phyloP scores from a whole-genome alignment of 1,284 basidiomycete genomes.

The Ustilago shanxiensis region DNA sequence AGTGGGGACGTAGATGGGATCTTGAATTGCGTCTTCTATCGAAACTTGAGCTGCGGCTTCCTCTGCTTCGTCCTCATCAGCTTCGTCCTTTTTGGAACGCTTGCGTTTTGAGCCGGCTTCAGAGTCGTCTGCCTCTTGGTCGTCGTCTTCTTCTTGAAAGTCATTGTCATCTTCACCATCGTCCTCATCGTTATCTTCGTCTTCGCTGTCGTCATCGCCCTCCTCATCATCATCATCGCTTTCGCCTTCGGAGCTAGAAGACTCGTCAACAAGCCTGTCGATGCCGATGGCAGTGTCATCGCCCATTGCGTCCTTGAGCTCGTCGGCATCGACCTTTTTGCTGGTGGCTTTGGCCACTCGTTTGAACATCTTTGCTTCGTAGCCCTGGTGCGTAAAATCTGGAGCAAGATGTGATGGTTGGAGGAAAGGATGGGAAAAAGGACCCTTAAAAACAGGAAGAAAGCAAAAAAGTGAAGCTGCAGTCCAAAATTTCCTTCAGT shows the following conservation, averaged over 20 bases:
- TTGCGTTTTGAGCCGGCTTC: constrained; percentile 35
- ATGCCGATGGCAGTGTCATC: constrained; percentile 50
- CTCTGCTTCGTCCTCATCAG: constrained; percentile 13
- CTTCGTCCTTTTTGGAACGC: constrained; percentile 23
- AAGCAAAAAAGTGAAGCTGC: constrained; percentile 21
- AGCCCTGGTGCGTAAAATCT: background rate
- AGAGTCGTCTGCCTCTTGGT: constrained; percentile 1
- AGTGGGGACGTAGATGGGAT: constrained; percentile 50
- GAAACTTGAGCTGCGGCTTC: constrained; percentile 31
- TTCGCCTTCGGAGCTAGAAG: constrained; percentile 43
- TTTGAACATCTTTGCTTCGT: constrained; percentile 39
- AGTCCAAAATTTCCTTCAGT: constrained; percentile 18
- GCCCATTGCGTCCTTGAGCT: constrained; percentile 31
- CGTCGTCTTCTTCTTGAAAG: background rate
- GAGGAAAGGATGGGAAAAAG: background rate
- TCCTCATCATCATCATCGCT: constrained; percentile 25
- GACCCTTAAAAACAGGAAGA: constrained; percentile 13
- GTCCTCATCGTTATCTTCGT: constrained; percentile 8
- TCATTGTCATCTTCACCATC: constrained; percentile 14
- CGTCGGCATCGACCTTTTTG: constrained; percentile 32
- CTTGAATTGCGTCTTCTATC: constrained; percentile 39
- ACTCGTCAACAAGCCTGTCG: constrained; percentile 50
- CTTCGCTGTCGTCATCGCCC: constrained; percentile 18
- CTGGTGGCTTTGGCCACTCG: constrained; percentile 42
- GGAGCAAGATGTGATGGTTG: background rate